Evolutionary conservation across 2,329 filamentous ascomycete species (phyloP), one percentile per base, ranked within the genome.

Genomic region (Didymella pomorum): DNA sequence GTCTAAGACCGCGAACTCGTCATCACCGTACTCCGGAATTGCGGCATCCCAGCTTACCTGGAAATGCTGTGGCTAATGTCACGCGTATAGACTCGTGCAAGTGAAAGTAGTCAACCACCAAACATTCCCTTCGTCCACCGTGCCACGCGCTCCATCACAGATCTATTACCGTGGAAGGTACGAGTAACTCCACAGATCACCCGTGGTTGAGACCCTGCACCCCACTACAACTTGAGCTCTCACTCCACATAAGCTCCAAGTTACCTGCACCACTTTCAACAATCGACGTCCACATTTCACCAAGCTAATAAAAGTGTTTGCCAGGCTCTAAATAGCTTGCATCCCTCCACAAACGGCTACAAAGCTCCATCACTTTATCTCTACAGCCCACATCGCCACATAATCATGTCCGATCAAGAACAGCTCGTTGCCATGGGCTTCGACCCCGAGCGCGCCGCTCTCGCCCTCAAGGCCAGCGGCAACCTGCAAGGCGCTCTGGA

Each of bases 401-500:
- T 43, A 67, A 74, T 23, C 43, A 83, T 81, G 78, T 72, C 81
- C 52, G 86, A 89, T 71, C 78, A 88, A 35, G 82, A 87, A 43
- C 81, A 83, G 73, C 84, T 89, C 68, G 75, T 86, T 68, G 85
- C 86, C 59, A 89, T 89, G 86, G 87, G 87, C 78, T 99, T 99
- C 73, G 92, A 96, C 64, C 86, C 87, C 71, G 87, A 92, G 71
- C 88, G 91, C 65, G 89, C 92, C 45, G 86, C 93, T 75, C 80
- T 98, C 44, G 95, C 95, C 33, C 83, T 97, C 64, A 92, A 94
- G 79, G 92, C 91, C 72, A 86, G 88, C 12, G 92, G 93, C 62
- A 90, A 90, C 57, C 80, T 97, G 45, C 89, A 95, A 75, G 90
- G 89, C 66, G 95, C 95, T 51, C 85, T 99, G 57, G 91, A 97